A percentile compares a stretch with the other conserved stretches of the same genome.
Conservation (phyloP, 2,329 filamentous ascomycete species). For the Polytolypa hystricis region DNA sequence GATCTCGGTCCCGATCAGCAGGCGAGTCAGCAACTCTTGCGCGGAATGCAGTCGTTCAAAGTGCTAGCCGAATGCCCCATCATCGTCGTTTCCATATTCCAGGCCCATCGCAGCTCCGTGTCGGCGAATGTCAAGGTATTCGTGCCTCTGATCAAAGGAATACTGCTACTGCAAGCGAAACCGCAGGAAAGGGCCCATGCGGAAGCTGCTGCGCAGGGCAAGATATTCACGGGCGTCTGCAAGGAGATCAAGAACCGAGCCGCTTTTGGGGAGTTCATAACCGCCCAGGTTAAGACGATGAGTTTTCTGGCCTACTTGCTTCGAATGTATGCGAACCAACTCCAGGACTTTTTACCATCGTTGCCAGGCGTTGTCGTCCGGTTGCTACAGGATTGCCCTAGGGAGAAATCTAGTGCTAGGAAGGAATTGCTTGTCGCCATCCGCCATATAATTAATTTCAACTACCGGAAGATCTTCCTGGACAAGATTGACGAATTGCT, state of each 20-base stretch:
- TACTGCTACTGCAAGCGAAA: constrained; percentile 77
- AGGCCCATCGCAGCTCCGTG: constrained; percentile 74
- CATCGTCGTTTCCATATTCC: constrained; percentile 96
- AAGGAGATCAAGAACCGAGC: constrained; percentile 85
- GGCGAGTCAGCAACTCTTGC: constrained; percentile 67
- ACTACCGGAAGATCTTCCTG: constrained; percentile 89
- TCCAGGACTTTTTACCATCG: constrained; percentile 76
- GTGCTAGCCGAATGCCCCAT: constrained; percentile 96
- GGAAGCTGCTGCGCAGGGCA: constrained; percentile 67
- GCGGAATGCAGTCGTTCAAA: constrained; percentile 98
- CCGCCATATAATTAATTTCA: constrained; percentile 97
- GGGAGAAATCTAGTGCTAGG: constrained; percentile 83
- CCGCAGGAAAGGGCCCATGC: constrained; percentile 86
- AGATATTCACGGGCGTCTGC: constrained; percentile 85
- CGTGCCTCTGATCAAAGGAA: constrained; percentile 84
- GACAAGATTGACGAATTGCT: constrained; percentile 89
- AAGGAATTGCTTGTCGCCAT: constrained; percentile 96
- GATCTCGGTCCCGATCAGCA: constrained; percentile 78
- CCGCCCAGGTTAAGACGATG: constrained; percentile 98
- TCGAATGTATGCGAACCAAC: constrained; percentile 72
- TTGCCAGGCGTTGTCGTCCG: constrained; percentile 85
- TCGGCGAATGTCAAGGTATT: constrained; percentile 80
- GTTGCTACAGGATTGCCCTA: constrained; percentile 81
- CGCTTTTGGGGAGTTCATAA: constrained; percentile 95
- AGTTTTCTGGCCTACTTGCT: constrained; percentile 92